Evolutionary conservation across 176 grass and related monocot genomes (phyloP).

Genomic region (Oryza rufipogon): DNA sequence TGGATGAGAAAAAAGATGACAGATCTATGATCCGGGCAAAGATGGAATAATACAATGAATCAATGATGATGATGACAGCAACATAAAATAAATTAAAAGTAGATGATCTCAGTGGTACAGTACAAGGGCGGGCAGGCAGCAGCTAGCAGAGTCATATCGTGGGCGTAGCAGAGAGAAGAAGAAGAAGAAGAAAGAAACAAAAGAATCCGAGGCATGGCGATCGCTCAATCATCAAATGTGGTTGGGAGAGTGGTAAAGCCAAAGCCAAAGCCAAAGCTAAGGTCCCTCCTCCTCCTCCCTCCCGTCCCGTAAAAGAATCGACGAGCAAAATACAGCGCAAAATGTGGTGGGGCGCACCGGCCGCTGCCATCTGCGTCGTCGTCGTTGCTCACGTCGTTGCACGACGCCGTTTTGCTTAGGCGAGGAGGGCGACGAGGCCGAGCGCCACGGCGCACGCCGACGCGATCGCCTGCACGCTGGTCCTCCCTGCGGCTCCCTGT

Average conservation of each 20-base stretch:
- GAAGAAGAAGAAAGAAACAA: neutral
- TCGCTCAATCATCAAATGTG: conserved; percentile 18
- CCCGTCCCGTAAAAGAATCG: conserved; percentile 27
- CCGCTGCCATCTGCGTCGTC: no score
- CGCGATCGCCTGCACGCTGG: conserved; percentile 26
- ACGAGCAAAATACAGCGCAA: conserved; percentile 16
- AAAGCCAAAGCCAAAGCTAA: neutral
- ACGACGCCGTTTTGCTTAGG: conserved; percentile 16
- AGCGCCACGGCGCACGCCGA: conserved; percentile 39
- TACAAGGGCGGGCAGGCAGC: neutral
- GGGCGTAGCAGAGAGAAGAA: neutral
- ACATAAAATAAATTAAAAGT: conserved; percentile 49
- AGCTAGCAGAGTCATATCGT: neutral
- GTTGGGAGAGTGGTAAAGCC: neutral
- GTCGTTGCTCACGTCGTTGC: no score
- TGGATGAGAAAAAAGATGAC: neutral
- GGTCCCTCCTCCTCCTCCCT: neutral
- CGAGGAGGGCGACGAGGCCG: conserved; percentile 51
- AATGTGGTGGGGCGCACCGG: conserved; percentile 6
- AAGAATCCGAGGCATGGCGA: conserved; percentile 44
- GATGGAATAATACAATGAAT: conserved; percentile 41
- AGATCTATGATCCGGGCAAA: conserved; percentile 29
- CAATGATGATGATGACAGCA: neutral
- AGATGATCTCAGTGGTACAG: conserved; percentile 43
- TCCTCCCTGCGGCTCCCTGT: conserved; percentile 53